A percentile compares a stretch with the other conserved stretches of the same genome.
These are phyloP conservation scores for Cutaneotrichosporon daszewskae DNA, from an alignment of 1,284 basidiomycete species.

Conservation along the genomic window DNA sequence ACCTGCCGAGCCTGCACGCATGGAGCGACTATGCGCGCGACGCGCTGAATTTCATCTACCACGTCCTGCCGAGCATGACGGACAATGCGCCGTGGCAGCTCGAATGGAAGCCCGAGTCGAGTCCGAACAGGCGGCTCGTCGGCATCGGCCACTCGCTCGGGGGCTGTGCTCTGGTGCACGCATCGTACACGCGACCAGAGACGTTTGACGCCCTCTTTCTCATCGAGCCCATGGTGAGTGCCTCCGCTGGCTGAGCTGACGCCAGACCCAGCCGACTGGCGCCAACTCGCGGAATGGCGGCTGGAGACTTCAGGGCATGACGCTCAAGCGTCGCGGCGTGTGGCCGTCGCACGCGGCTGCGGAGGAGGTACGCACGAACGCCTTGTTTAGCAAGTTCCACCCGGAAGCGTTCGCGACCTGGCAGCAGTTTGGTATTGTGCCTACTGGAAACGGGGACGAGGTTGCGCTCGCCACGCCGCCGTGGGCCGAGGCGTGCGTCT, in stretches of 20 bases:
- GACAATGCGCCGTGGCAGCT: neutral
- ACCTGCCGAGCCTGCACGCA: constrained; percentile 46
- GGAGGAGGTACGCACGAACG: constrained; percentile 52
- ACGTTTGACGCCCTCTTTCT: constrained; percentile 71
- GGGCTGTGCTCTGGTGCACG: constrained; percentile 60
- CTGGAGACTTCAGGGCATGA: constrained; percentile 43
- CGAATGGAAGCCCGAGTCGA: neutral
- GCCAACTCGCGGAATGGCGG: neutral
- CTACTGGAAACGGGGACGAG: constrained; percentile 26
- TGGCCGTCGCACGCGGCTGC: constrained; percentile 64
- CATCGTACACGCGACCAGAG: constrained; percentile 58
- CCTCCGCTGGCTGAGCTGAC: too few relatives aligned
- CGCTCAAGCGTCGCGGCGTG: constrained; percentile 57
- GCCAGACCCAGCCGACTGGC: too few relatives aligned
- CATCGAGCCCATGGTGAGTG: constrained; percentile 60
- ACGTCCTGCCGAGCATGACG: constrained; percentile 40
- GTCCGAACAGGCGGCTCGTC: constrained; percentile 43
- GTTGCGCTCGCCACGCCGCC: constrained; percentile 34
- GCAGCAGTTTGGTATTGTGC: constrained; percentile 59
- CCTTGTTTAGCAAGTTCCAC: constrained; percentile 47
- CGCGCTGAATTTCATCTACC: constrained; percentile 46
- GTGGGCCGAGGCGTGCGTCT: constrained; percentile 35
- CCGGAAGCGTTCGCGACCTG: constrained; percentile 62
- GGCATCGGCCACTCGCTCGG: constrained; percentile 77
- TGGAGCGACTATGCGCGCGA: constrained; percentile 48